Evolutionary conservation across 306 rosid species (phyloP).

Genomic region (Albizia julibrissin): DNA sequence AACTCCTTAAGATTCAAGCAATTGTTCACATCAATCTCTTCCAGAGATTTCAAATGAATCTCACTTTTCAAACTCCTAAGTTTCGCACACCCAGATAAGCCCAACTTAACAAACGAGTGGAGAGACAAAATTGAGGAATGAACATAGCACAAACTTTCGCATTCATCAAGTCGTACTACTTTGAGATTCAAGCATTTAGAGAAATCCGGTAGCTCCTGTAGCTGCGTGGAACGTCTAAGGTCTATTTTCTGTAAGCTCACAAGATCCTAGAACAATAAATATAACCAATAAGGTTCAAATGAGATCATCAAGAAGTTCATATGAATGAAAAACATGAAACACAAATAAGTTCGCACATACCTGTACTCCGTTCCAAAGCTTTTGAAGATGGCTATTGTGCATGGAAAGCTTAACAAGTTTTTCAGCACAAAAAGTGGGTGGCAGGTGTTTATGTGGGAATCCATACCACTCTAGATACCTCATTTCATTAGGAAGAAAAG

Average conservation of each 20-base stretch:
- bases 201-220: too few relatives aligned
- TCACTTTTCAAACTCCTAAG: neutral
- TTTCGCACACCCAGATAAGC: neutral
- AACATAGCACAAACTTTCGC: neutral
- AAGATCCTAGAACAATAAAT: too few relatives aligned
- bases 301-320: neutral
- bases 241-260: too few relatives aligned
- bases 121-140: slow-evolving; percentile 21
- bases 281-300: too few relatives aligned
- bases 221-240: too few relatives aligned
- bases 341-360: neutral
- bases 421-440: neutral
- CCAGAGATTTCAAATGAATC: neutral
- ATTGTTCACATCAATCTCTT: neutral
- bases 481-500: neutral
- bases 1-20: neutral
- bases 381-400: neutral
- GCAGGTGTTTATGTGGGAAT: neutral
- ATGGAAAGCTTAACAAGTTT: neutral
- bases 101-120: neutral
- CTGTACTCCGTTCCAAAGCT: neutral
- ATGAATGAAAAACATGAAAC: neutral
- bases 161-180: too few relatives aligned
- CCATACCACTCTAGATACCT: slow-evolving; percentile 13
- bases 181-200: too few relatives aligned